A percentile compares a stretch with the other conserved stretches of the same genome.
Evolutionary conservation across 73 alveolate genomes (phyloP).

Genomic region (Tetrahymena borealis): DNA sequence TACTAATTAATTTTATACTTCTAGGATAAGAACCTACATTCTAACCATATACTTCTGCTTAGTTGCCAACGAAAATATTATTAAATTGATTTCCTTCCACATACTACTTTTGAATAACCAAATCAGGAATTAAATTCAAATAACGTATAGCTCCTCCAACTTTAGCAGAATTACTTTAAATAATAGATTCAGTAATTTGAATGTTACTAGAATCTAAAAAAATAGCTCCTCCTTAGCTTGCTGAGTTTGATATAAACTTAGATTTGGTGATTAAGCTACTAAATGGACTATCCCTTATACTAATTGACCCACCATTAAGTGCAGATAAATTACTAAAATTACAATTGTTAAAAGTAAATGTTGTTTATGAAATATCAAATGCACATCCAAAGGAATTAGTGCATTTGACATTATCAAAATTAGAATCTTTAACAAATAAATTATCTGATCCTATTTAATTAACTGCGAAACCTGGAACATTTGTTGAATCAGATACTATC

Average conservation of each 20-base stretch:
- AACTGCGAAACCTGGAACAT: background rate
- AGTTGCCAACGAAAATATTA: background rate
- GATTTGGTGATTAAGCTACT: background rate
- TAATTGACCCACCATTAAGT: background rate
- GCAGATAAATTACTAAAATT: background rate
- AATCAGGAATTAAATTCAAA: background rate
- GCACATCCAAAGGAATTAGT: background rate
- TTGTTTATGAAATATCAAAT: background rate
- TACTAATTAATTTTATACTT: background rate
- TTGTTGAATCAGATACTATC: background rate
- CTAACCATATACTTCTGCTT: background rate
- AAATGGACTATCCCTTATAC: background rate
- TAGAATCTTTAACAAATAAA: background rate
- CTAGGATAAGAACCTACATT: background rate
- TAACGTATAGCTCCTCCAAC: background rate
- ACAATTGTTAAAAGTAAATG: background rate
- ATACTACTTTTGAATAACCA: background rate
- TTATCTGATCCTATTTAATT: background rate
- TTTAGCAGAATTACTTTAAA: background rate
- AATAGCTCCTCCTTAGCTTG: background rate
- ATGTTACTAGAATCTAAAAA: background rate
- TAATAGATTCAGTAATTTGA: background rate
- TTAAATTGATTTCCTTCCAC: background rate
- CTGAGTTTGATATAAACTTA: background rate
- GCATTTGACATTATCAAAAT: background rate